Percentiles rank a stretch among this genome's conserved stretches.
Evolutionary conservation across 164 flowering plant species (phyloP).

Genomic region (Tetracentron sinense): DNA sequence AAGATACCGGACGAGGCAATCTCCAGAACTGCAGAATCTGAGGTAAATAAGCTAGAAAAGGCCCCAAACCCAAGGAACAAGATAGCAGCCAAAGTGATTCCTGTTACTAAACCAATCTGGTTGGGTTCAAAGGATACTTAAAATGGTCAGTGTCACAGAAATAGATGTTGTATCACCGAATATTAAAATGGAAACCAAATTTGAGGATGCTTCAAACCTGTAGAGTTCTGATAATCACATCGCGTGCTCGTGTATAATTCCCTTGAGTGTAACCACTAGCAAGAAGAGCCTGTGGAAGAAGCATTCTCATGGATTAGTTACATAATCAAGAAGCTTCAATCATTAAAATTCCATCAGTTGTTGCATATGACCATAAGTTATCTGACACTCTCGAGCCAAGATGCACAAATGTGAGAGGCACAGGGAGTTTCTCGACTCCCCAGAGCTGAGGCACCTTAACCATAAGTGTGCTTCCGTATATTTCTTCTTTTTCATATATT

Average conservation of each 20-base stretch:
- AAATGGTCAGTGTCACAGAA: background rate
- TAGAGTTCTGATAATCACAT: slow-evolving; percentile 54
- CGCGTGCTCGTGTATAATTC: slow-evolving; percentile 59
- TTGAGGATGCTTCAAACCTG: slow-evolving; percentile 39
- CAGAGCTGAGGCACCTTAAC: background rate
- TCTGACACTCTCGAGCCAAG: background rate
- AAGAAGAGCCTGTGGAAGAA: slow-evolving; percentile 70
- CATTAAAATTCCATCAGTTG: background rate
- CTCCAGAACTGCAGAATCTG: slow-evolving; percentile 65
- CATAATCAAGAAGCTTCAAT: background rate
- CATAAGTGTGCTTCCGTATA: background rate
- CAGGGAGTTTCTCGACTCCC: background rate
- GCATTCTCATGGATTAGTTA: slow-evolving; percentile 3
- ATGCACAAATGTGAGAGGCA: background rate
- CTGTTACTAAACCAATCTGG: slow-evolving; percentile 74
- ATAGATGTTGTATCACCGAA: background rate
- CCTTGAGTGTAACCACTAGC: slow-evolving; percentile 63
- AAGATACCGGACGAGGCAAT: slow-evolving; percentile 68
- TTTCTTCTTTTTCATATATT: too few relatives aligned
- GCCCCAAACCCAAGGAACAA: slow-evolving; percentile 71
- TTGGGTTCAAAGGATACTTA: slow-evolving; percentile 4
- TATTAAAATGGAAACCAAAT: background rate
- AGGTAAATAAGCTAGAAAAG: slow-evolving; percentile 58
- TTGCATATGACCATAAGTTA: background rate
- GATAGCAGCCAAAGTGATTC: slow-evolving; percentile 49